These are phyloP conservation scores for Populus tomentosa DNA, from an alignment of 441 rosid species.

Conservation along the genomic window DNA sequence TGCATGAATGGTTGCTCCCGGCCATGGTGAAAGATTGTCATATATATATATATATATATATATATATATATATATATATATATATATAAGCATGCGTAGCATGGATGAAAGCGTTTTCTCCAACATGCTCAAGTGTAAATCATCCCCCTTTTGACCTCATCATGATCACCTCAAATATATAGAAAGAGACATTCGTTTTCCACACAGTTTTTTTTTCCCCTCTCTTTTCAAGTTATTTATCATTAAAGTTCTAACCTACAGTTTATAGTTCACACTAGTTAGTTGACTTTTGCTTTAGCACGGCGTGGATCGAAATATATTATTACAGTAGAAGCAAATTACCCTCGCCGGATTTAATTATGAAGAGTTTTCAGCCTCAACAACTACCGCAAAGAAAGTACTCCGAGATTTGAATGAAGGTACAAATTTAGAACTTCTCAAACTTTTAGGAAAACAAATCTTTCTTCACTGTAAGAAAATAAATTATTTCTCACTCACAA, in stretches of 20 bases:
- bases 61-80: background rate
- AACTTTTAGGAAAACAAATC: background rate
- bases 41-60: background rate
- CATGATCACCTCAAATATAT: conserved; percentile 16
- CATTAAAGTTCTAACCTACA: background rate
- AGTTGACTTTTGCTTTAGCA: too few relatives aligned
- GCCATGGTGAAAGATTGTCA: conserved; percentile 1
- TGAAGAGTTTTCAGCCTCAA: background rate
- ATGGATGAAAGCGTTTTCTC: conserved; percentile 9
- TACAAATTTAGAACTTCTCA: too few relatives aligned
- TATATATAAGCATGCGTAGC: conserved; percentile 5
- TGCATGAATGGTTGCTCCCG: background rate
- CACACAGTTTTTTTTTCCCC: background rate
- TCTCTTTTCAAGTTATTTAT: background rate
- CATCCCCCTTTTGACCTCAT: conserved; percentile 38
- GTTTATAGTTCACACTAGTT: background rate
- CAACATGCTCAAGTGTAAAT: conserved; percentile 37
- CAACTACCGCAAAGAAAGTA: too few relatives aligned
- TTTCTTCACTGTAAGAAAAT: background rate
- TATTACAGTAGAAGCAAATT: too few relatives aligned
- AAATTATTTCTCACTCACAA: too few relatives aligned
- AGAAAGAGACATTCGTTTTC: background rate
- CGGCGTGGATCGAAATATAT: too few relatives aligned
- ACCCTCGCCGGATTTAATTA: too few relatives aligned
- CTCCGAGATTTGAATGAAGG: too few relatives aligned